These are phyloP conservation scores for Musa balbisiana DNA, from an alignment of 202 grass and related monocot genomes.

Conservation along the genomic window DNA sequence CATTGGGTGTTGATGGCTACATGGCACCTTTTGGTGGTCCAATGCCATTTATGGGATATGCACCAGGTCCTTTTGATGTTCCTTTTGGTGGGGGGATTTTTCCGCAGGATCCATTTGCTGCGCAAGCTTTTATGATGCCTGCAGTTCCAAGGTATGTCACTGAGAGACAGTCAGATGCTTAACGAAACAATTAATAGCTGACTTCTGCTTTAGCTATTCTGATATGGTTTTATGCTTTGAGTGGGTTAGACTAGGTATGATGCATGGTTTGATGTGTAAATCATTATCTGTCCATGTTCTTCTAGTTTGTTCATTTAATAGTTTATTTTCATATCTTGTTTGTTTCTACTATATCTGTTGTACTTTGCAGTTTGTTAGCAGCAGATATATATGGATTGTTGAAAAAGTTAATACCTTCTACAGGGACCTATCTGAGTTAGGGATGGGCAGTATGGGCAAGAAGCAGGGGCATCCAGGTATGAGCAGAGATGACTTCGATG, in stretches of 20 bases:
- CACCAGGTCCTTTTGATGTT: constrained; percentile 60
- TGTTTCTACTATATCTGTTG: constrained; percentile 2
- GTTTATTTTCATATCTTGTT: constrained; percentile 1
- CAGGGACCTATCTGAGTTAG: constrained; percentile 86
- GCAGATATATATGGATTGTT: not conserved
- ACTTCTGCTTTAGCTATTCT: not conserved
- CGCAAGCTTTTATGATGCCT: constrained; percentile 82
- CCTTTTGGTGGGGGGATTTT: constrained; percentile 55
- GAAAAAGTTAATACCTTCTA: constrained; percentile 21
- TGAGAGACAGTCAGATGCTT: constrained; percentile 21
- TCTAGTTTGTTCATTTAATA: constrained; percentile 10
- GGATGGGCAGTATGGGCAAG: constrained; percentile 62
- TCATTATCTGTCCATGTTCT: not conserved
- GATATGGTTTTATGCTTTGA: not conserved
- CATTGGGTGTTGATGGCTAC: constrained; percentile 70
- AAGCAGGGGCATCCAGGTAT: constrained; percentile 66
- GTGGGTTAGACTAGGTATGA: not conserved
- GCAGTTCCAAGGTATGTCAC: constrained; percentile 62
- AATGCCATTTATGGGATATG: constrained; percentile 75
- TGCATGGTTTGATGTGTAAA: not conserved
- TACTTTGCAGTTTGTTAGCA: constrained; percentile 7
- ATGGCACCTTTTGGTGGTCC: constrained; percentile 62
- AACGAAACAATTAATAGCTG: not conserved
- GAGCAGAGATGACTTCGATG: constrained; percentile 57
- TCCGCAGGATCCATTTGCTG: constrained; percentile 84